phyloP scores from a whole-genome alignment of 257 asterid genomes.

The Nicotiana knightiana region DNA sequence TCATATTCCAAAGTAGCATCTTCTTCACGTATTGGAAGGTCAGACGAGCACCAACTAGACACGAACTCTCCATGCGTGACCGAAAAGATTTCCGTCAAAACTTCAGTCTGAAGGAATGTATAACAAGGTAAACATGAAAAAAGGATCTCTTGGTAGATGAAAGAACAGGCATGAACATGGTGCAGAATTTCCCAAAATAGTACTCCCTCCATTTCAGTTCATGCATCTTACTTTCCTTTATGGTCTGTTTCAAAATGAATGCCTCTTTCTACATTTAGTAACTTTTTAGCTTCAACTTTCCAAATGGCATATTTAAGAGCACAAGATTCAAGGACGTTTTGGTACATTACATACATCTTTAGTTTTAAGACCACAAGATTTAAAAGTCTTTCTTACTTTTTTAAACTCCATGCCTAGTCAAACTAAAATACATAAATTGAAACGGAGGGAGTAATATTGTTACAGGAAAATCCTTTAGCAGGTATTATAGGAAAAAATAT shows the following conservation, averaged over 20 bases:
- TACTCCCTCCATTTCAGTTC: too few species aligned
- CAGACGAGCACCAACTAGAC: constrained; percentile 93
- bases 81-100: constrained; percentile 64
- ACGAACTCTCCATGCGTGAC: constrained; percentile 75
- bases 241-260: too few species aligned
- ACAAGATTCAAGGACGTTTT: too few species aligned
- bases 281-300: too few species aligned
- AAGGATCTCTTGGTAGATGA: constrained; percentile 9
- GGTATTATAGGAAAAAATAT: not conserved
- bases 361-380: too few species aligned
- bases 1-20: constrained; percentile 73
- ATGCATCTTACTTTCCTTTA: too few species aligned
- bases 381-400: too few species aligned
- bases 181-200: constrained; percentile 3
- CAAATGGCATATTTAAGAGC: too few species aligned
- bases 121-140: constrained; percentile 7
- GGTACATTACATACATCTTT: too few species aligned
- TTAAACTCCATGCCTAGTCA: too few species aligned
- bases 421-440: too few species aligned
- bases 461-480: not conserved
- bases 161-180: constrained; percentile 4
- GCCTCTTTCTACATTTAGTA: too few species aligned
- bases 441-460: not conserved
- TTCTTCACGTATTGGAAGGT: constrained; percentile 72
- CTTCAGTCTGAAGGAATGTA: constrained; percentile 70